These are phyloP conservation scores for Heritiera littoralis DNA, from an alignment of 345 rosid genomes.

Conservation along the genomic window DNA sequence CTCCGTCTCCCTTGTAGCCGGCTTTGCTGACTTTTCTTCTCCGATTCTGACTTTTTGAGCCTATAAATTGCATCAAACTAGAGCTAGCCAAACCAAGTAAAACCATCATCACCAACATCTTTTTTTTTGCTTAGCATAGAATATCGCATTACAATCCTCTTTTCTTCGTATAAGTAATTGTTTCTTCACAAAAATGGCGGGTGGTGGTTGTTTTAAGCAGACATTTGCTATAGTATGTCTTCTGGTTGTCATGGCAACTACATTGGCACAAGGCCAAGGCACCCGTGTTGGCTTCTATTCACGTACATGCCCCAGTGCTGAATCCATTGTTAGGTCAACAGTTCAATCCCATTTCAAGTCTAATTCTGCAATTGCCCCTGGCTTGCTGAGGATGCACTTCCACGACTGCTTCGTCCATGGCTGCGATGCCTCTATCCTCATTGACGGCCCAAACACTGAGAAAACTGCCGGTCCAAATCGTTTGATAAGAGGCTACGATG, in stretches of 20 bases:
- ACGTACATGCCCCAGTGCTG: not conserved
- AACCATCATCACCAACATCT: not conserved
- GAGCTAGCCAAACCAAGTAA: not conserved
- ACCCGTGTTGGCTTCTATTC: conserved; percentile 24
- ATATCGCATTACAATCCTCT: not conserved
- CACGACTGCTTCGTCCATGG: conserved; percentile 46
- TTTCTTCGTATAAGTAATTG: not conserved
- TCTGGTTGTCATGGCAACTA: not conserved
- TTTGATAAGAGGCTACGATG: conserved; percentile 38
- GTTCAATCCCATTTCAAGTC: conserved; percentile 31
- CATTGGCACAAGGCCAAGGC: conserved; percentile 27
- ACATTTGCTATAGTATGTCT: conserved; percentile 2
- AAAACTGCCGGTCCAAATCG: conserved; percentile 38
- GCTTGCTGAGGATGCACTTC: conserved; percentile 42
- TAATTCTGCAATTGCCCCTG: conserved; percentile 37
- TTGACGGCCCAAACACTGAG: conserved; percentile 31
- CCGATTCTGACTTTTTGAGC: not conserved
- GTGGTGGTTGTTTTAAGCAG: not conserved
- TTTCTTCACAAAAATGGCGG: not conserved
- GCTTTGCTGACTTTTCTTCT: not conserved
- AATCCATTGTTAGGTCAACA: not conserved
- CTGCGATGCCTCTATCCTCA: conserved; percentile 42
- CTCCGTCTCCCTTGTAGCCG: not conserved
- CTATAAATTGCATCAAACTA: not conserved
- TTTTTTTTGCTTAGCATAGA: too few species aligned